phyloP scores from a whole-genome alignment of 768 basidiomycete genomes.

The Rickenella mellea region DNA sequence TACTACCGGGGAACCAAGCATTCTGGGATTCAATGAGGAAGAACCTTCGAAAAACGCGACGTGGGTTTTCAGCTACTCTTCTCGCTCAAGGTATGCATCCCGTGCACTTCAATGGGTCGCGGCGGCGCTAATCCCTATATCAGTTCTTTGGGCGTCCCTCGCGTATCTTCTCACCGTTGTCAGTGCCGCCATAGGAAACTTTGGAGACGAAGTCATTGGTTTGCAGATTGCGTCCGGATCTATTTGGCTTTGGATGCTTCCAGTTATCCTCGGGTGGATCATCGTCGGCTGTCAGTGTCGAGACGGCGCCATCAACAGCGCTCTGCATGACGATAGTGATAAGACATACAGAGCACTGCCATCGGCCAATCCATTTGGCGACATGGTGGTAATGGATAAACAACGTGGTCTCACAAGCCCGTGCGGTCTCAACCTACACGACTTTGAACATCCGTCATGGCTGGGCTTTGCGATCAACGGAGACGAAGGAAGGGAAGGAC shows the following conservation, averaged over 20 bases:
- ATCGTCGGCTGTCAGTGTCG: constrained; percentile 8
- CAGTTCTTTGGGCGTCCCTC: constrained; percentile 9
- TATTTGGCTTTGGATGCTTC: constrained; percentile 13
- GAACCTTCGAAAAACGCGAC: constrained; percentile 10
- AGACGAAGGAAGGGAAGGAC: constrained; percentile 9
- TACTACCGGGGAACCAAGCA: constrained; percentile 3
- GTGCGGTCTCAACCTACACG: neutral
- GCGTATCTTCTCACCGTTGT: constrained; percentile 9
- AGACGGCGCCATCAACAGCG: constrained; percentile 8
- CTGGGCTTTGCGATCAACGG: constrained; percentile 6
- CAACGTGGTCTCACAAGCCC: no score
- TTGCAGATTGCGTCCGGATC: constrained; percentile 11
- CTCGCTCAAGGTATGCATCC: constrained; percentile 7
- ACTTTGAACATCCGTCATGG: constrained; percentile 2
- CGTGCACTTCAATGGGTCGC: neutral
- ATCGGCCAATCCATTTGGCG: no score
- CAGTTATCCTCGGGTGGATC: constrained; percentile 10
- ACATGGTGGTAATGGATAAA: no score
- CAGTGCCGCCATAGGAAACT: constrained; percentile 6
- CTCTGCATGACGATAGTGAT: constrained; percentile 7
- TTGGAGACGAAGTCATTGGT: constrained; percentile 6
- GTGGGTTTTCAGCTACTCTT: constrained; percentile 8
- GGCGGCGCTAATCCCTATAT: neutral
- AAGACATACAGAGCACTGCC: no score
- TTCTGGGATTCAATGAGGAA: constrained; percentile 9